phyloP scores from a whole-genome alignment of 1,284 basidiomycete species.

The Coniferiporia weirii region DNA sequence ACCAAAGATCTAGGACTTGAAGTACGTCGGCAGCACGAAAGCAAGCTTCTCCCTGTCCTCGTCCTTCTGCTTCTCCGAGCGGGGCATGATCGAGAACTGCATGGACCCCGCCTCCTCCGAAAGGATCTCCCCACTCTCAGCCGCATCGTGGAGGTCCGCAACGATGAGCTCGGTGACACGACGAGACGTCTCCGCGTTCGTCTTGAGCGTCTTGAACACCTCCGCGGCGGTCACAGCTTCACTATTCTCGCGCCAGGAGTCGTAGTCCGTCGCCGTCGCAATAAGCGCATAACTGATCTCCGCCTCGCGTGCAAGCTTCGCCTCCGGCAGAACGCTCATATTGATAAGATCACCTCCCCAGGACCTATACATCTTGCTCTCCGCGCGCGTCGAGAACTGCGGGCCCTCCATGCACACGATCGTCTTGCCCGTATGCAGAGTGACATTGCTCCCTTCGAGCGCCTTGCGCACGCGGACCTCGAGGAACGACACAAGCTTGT shows the following conservation, averaged over 20 bases:
- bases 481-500: slow-evolving; percentile 65
- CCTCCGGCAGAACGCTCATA: slow-evolving; percentile 94
- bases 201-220: slow-evolving; percentile 82
- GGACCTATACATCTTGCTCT: slow-evolving; percentile 89
- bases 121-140: slow-evolving; percentile 46
- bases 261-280: slow-evolving; percentile 88
- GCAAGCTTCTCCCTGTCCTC: slow-evolving; percentile 71
- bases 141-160: slow-evolving; percentile 67
- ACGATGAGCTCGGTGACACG: slow-evolving; percentile 72
- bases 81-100: slow-evolving; percentile 83
- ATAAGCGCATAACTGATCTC: slow-evolving; percentile 92
- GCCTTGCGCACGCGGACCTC: slow-evolving; percentile 62
- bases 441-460: slow-evolving; percentile 53
- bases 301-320: slow-evolving; percentile 93
- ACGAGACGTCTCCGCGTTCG: slow-evolving; percentile 82
- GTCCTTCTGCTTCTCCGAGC: slow-evolving; percentile 51
- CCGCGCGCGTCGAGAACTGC: slow-evolving; percentile 91
- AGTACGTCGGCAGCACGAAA: slow-evolving; percentile 76
- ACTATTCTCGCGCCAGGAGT: slow-evolving; percentile 80
- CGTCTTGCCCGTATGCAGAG: slow-evolving; percentile 76
- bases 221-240: slow-evolving; percentile 85
- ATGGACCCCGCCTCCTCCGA: slow-evolving; percentile 73
- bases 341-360: slow-evolving; percentile 96
- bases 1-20: slow-evolving; percentile 25
- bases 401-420: slow-evolving; percentile 98